A percentile compares a stretch with the other conserved stretches of the same genome.
Conservation (phyloP, 441 rosid genomes). For the Populus hybrid region DNA sequence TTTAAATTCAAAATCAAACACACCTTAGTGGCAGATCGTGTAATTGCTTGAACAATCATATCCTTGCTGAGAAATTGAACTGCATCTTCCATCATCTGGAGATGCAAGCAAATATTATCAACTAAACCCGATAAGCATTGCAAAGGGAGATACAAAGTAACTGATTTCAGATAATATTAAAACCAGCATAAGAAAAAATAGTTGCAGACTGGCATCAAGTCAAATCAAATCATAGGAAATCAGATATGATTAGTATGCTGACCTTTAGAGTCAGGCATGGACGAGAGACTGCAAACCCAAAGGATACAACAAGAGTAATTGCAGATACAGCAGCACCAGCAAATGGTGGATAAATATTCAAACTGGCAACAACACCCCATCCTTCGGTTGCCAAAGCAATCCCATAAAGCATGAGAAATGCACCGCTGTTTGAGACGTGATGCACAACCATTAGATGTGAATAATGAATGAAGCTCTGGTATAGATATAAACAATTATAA, state of each 20-base stretch:
- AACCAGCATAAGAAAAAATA: constrained; percentile 13
- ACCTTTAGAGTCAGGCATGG: constrained; percentile 99
- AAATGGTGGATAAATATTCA: constrained; percentile 96
- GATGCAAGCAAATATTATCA: constrained; percentile 29
- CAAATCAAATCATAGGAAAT: constrained; percentile 12
- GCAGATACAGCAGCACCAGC: constrained; percentile 99
- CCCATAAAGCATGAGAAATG: constrained; percentile 98
- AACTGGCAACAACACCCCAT: constrained; percentile 99
- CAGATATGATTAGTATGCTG: constrained; percentile 15
- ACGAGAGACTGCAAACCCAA: constrained; percentile 99
- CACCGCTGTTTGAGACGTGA: constrained; percentile 54
- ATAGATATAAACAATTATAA: neutral
- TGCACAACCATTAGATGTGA: constrained; percentile 20
- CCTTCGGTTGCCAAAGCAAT: constrained; percentile 99
- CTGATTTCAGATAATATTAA: neutral
- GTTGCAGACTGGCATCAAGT: neutral
- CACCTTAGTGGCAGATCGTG: constrained; percentile 99
- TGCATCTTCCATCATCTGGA: constrained; percentile 99
- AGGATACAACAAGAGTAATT: constrained; percentile 95
- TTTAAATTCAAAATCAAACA: constrained; percentile 14
- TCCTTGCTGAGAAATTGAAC: constrained; percentile 99
- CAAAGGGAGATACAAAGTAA: neutral
- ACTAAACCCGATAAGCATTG: constrained; percentile 13
- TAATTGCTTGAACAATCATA: constrained; percentile 94
- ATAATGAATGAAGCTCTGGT: constrained; percentile 10